Percentiles rank a stretch among this genome's conserved stretches.
Evolutionary conservation across 495 filamentous ascomycete genomes (phyloP).

Genomic region (Hypoxylon subgilvum): DNA sequence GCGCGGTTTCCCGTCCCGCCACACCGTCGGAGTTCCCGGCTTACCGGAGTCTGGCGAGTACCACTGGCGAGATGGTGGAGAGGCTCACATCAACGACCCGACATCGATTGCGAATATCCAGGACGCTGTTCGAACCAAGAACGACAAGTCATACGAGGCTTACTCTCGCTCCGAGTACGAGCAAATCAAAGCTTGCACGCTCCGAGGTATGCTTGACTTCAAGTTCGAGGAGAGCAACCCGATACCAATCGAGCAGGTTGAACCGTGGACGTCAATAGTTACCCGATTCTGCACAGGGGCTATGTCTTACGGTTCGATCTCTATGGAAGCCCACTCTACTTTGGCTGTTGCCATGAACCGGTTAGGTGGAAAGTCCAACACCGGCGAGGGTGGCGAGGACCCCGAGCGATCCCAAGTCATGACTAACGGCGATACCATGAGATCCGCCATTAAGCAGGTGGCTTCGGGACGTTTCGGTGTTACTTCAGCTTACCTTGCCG

Average conservation of each 20-base stretch:
- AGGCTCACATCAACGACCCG: constrained; percentile 98
- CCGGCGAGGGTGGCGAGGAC: constrained; percentile 97
- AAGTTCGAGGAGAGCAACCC: constrained; percentile 87
- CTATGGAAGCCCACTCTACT: constrained; percentile 98
- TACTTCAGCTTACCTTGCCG: constrained; percentile 96
- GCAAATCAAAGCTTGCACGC: constrained; percentile 96
- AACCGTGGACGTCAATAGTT: constrained; percentile 99
- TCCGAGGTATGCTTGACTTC: constrained; percentile 96
- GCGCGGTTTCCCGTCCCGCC: constrained; percentile 85
- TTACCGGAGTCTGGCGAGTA: constrained; percentile 96
- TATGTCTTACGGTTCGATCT: constrained; percentile 99
- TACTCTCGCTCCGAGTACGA: constrained; percentile 95
- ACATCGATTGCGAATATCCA: constrained; percentile 96
- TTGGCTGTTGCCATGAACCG: constrained; percentile 98
- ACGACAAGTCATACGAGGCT: constrained; percentile 99
- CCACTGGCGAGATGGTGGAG: constrained; percentile 98
- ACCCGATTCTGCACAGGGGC: constrained; percentile 98
- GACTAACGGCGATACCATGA: constrained; percentile 97
- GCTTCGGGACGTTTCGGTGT: constrained; percentile 98
- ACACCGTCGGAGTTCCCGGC: constrained; percentile 79
- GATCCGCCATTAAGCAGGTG: constrained; percentile 98
- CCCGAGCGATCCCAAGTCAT: constrained; percentile 85
- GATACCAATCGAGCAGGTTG: constrained; percentile 96
- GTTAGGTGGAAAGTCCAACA: constrained; percentile 97
- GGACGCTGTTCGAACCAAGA: constrained; percentile 97